Percentiles rank a stretch among this genome's conserved stretches.
Evolutionary conservation across 2,329 filamentous ascomycete species (phyloP).

Genomic region (Ophiosphaerella herpotricha): DNA sequence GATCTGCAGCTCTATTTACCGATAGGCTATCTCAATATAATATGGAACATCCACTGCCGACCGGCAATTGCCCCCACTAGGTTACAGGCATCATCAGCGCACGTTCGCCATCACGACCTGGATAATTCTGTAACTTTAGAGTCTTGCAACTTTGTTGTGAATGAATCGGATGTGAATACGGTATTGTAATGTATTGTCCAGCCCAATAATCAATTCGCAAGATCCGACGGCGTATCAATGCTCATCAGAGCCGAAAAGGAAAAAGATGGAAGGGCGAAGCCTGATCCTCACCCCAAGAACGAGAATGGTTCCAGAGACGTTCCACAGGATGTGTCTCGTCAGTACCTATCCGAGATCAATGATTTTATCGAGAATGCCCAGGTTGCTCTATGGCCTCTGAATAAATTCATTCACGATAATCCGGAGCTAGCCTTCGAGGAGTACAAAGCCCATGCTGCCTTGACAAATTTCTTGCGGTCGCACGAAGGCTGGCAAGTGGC

Average conservation of each 20-base stretch:
- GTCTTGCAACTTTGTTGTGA: too few species aligned
- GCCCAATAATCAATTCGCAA: too few species aligned
- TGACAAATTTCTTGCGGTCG: constrained; percentile 28
- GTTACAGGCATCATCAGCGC: constrained; percentile 10
- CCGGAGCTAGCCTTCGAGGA: constrained; percentile 29
- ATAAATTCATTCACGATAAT: constrained; percentile 16
- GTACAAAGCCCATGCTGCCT: constrained; percentile 25
- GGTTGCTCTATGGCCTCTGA: constrained; percentile 1
- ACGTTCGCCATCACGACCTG: not conserved
- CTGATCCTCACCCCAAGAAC: not conserved
- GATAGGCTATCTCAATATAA: constrained; percentile 10
- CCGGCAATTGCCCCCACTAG: constrained; percentile 9
- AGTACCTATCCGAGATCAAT: not conserved
- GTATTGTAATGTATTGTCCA: too few species aligned
- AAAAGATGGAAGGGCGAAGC: not conserved
- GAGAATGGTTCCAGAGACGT: not conserved
- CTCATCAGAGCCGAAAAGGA: not conserved
- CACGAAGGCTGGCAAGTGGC: constrained; percentile 57
- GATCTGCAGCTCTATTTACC: constrained; percentile 10
- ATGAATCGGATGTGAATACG: too few species aligned
- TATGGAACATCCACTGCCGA: constrained; percentile 10
- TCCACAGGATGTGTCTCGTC: not conserved
- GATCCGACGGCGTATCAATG: not conserved
- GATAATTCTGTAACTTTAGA: too few species aligned
- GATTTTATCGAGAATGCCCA: not conserved